phyloP scores from a whole-genome alignment of 2,329 filamentous ascomycete genomes.

The Pezicula rhizophila region DNA sequence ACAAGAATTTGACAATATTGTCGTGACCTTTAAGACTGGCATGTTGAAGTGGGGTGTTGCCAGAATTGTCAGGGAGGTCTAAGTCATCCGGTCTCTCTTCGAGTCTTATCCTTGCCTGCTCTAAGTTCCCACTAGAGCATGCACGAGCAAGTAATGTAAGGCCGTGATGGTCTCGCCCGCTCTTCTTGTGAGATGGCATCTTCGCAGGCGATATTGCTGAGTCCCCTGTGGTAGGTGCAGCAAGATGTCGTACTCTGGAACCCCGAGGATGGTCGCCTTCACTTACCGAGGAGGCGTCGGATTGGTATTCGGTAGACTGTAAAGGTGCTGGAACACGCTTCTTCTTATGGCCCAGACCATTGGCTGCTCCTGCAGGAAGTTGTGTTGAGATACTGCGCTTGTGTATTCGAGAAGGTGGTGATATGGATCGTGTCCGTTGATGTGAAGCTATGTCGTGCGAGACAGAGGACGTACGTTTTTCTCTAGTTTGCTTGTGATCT shows the following conservation, averaged over 20 bases:
- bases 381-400: slow-evolving; percentile 61
- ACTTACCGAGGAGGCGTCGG: slow-evolving; percentile 59
- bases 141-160: slow-evolving; percentile 87
- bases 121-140: slow-evolving; percentile 78
- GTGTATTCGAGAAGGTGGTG: slow-evolving; percentile 52
- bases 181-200: slow-evolving; percentile 71
- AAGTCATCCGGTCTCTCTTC: slow-evolving; percentile 79
- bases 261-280: slow-evolving; percentile 53
- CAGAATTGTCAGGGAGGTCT: slow-evolving; percentile 85
- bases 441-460: slow-evolving; percentile 12
- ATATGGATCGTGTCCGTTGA: slow-evolving; percentile 41
- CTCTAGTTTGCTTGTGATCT: slow-evolving; percentile 18
- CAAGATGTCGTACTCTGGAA: slow-evolving; percentile 50
- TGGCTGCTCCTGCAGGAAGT: slow-evolving; percentile 46
- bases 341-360: slow-evolving; percentile 54
- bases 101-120: slow-evolving; percentile 58
- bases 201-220: slow-evolving; percentile 61
- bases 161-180: slow-evolving; percentile 78
- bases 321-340: slow-evolving; percentile 55
- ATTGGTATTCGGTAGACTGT: slow-evolving; percentile 57
- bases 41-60: slow-evolving; percentile 94
- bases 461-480: slow-evolving; percentile 13
- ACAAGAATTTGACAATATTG: slow-evolving; percentile 80
- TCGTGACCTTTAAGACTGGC: slow-evolving; percentile 81
- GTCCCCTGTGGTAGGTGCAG: slow-evolving; percentile 50